A percentile compares a stretch with the other conserved stretches of the same genome.
Conservation (phyloP, 371 early-diverging fungal species). For the Mortierella sp. region DNA sequence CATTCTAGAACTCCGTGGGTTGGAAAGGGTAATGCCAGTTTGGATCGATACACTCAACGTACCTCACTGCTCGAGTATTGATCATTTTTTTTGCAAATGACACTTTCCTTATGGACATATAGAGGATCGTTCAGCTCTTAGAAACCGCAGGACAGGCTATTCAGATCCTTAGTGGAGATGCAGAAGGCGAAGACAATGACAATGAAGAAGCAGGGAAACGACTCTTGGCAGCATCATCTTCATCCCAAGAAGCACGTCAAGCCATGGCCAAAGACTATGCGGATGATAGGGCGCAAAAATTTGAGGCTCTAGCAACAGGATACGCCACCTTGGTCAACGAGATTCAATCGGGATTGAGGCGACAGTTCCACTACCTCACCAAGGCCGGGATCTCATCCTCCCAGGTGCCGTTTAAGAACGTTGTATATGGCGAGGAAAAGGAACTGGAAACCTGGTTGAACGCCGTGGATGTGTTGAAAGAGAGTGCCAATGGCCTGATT, state of each 20-base stretch:
- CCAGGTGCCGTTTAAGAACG: conserved; percentile 51
- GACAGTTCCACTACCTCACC: conserved; percentile 50
- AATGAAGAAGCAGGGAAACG: conserved; percentile 17
- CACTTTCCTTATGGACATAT: not conserved
- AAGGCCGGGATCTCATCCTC: conserved; percentile 48
- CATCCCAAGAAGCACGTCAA: conserved; percentile 7
- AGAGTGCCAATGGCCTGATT: conserved; percentile 27
- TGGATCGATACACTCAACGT: too few species aligned
- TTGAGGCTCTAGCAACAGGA: conserved; percentile 27
- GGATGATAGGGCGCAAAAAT: conserved; percentile 24
- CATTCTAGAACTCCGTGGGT: conserved; percentile 44
- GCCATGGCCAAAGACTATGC: conserved; percentile 23
- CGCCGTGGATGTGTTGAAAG: conserved; percentile 43
- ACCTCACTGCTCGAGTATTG: too few species aligned
- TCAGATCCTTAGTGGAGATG: conserved; percentile 41
- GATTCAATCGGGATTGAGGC: conserved; percentile 43
- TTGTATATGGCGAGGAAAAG: conserved; percentile 51
- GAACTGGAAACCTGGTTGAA: conserved; percentile 51
- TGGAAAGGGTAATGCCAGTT: conserved; percentile 31
- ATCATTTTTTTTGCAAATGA: too few species aligned
- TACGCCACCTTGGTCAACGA: conserved; percentile 44
- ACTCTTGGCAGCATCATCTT: conserved; percentile 6
- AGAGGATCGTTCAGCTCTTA: conserved; percentile 48
- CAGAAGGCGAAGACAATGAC: conserved; percentile 28
- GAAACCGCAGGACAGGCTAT: conserved; percentile 52